Conservation (phyloP, 1,139 yeast genomes). For the Saccharomycopsis hybrid region DNA sequence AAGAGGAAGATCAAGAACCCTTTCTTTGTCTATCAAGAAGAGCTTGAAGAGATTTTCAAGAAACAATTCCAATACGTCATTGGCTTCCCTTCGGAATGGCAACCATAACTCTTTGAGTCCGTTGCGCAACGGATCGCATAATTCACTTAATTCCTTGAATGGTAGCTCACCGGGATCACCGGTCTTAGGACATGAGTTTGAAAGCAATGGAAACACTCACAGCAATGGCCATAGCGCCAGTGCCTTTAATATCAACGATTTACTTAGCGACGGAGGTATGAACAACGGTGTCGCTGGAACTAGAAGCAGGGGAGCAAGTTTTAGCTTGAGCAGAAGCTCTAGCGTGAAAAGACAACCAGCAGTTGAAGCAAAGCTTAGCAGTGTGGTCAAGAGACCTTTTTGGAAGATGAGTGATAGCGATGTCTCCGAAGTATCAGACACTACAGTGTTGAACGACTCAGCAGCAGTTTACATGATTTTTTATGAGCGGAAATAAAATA, state of each 20-base stretch:
- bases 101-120: too few relatives aligned
- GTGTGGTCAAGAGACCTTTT: slow-evolving; percentile 48
- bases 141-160: background rate
- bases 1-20: slow-evolving; percentile 1
- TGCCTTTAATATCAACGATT: too few relatives aligned
- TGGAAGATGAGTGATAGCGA: slow-evolving; percentile 84
- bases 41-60: slow-evolving; percentile 1
- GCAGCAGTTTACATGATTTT: slow-evolving; percentile 77
- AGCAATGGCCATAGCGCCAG: background rate
- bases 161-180: background rate
- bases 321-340: background rate
- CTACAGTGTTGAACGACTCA: slow-evolving; percentile 60
- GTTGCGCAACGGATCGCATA: too few relatives aligned
- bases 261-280: too few relatives aligned
- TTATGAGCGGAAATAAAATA: slow-evolving; percentile 46
- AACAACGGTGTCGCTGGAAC: too few relatives aligned
- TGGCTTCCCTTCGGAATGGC: slow-evolving; percentile 1
- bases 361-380: background rate
- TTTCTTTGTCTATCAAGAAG: slow-evolving; percentile 1
- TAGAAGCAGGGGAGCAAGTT: background rate
- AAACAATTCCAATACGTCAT: slow-evolving; percentile 8
- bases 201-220: background rate
- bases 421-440: slow-evolving; percentile 55
- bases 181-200: background rate
- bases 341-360: background rate